Base-by-base conservation (phyloP, 2,329 filamentous ascomycete species). In the Parastagonospora nodorum region DNA sequence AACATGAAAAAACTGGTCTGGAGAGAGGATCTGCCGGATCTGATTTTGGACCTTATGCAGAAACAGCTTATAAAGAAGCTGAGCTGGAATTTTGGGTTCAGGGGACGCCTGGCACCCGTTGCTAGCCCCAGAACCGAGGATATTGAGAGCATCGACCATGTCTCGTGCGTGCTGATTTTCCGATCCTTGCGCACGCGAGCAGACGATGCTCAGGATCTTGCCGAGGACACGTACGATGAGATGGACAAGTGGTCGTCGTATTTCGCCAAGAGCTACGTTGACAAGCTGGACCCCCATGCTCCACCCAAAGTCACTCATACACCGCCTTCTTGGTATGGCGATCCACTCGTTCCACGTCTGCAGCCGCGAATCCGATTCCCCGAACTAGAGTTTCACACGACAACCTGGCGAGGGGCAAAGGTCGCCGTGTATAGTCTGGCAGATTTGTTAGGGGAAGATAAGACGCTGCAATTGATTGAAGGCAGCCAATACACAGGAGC, bases 11-110 rank as follows among this genome's bases (percentile, higher is more conserved):
- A 64, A 5, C 45, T 78, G 10, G 64, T 78, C 1, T 82, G 79
- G 78, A 71, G 77, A 11, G 63, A 75, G 42, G 78, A 82, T 58
- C 80, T 81, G 75, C 63, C 77, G 3, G 66, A 71, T 2, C 72
- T 79, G 39, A 59, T 80, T 3, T 55, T 77, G 0, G 57, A 55
- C 6, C 53, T 72, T 39, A 66, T 80, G 64, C 70, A 72, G 15
- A 68, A 63, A 38, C 64, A 72, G 8, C 65, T 73, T 0, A 40
- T 71, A 7, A 71, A 68, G 44, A 66, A 68, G n/a, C 53, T 82
- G 38, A 66, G 68, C 33, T 73, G 66, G 51, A 66, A 57, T 42
- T 68, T 72, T 38, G 55, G 55, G 11, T 60, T 62, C 29, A 45
- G 42, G 4, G 66, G 67, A 6, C 64, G 57, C 12, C 41, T 73